These are phyloP conservation scores for Venturia asperata DNA, from an alignment of 2,329 filamentous ascomycete species.

Conservation along the genomic window DNA sequence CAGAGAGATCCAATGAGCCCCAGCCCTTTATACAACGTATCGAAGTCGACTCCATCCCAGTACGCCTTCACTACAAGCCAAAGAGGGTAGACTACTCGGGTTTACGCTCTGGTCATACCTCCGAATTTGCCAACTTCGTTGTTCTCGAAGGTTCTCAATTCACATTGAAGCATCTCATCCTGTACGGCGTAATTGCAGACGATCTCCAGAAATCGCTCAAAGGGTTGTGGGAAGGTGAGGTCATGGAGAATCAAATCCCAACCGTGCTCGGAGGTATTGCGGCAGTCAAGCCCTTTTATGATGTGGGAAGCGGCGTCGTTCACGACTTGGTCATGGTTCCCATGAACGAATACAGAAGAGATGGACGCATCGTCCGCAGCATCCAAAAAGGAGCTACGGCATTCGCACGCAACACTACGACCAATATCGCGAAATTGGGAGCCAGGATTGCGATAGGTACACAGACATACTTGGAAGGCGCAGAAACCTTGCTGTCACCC, in stretches of 20 bases:
- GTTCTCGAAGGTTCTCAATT: constrained; percentile 84
- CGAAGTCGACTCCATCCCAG: constrained; percentile 73
- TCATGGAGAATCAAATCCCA: constrained; percentile 81
- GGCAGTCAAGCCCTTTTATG: constrained; percentile 82
- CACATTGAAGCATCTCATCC: constrained; percentile 77
- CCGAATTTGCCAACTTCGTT: constrained; percentile 98
- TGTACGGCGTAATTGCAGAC: constrained; percentile 87
- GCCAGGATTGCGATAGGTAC: constrained; percentile 93
- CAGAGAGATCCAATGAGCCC: not conserved
- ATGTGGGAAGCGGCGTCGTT: constrained; percentile 65
- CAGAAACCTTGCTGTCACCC: constrained; percentile 65
- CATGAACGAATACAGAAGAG: constrained; percentile 86
- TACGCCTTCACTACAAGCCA: constrained; percentile 94
- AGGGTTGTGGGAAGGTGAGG: constrained; percentile 93
- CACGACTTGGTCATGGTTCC: constrained; percentile 82
- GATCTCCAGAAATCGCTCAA: constrained; percentile 88
- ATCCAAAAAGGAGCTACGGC: constrained; percentile 83
- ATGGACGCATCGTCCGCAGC: constrained; percentile 84
- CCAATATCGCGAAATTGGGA: constrained; percentile 86
- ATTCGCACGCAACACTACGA: constrained; percentile 89
- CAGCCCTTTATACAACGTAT: constrained; percentile 78
- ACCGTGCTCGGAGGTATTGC: constrained; percentile 82
- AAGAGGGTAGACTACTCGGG: constrained; percentile 96
- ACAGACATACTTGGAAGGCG: constrained; percentile 83
- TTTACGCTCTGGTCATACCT: constrained; percentile 84